Base-by-base conservation (phyloP, 1,284 basidiomycete genomes). In the Prillingera fragicola region DNA sequence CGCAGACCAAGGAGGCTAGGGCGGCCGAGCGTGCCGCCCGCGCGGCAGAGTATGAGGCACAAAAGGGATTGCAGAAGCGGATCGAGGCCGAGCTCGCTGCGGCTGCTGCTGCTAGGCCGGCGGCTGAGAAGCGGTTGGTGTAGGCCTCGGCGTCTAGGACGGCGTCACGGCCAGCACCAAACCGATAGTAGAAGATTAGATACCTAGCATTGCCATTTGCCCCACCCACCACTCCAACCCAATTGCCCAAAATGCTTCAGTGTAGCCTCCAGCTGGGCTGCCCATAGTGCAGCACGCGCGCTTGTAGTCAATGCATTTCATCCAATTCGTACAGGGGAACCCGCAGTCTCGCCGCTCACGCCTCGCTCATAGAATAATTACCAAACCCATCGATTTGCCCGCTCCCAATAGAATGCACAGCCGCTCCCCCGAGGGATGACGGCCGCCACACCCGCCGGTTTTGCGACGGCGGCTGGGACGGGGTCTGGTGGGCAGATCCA, bases 21-120 rank as follows among this genome's bases (percentile, higher is more conserved):
- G 46, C 46, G 37, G 40, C 33, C 13, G 67, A 69, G 45, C 48
- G 67, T 14, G 33, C 50, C 21, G 54, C 49, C 14, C 45, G 67
- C 17, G 31, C 46, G 48, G 46, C 39, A 28, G 67, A 69, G 47
- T 69, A 69, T 44, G 52, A 59, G 35, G 50, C 54, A 40, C 67
- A 69, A 45, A 65, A 60, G 51, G 43, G 33, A 3, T 41, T 69
- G 19, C 62, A 46, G 33, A 48, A 38, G 41, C 34, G 46, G 17
- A 45, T 69, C 47, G 45, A 33, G 9, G 36, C 8, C 34, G 32
- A 29, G 28, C 8, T 8, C 13, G n/a, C 9, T 19, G 33, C 21
- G 34, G 10, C 29, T n/a, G n/a, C 29, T 15, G 15, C 27, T n/a
- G 27, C 27, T 9, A 9, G 27, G 9, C n/a, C 27, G n/a, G n/a